A percentile compares a stretch with the other conserved stretches of the same genome.
These are phyloP conservation scores for Hansenula lynferdii DNA, from an alignment of 1,139 yeast genomes.

Conservation along the genomic window DNA sequence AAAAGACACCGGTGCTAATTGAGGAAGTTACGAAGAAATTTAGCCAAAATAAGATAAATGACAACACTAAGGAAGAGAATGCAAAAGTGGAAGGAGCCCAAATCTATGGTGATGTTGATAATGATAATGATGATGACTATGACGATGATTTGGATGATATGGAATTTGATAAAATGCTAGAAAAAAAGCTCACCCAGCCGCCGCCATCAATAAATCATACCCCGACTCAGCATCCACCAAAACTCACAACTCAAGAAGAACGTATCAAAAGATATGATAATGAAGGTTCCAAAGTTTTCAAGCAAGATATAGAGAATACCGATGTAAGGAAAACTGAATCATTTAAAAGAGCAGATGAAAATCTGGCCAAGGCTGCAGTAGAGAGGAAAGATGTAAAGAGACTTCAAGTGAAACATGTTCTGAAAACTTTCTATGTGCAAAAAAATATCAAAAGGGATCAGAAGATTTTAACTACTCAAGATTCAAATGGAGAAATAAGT, in stretches of 20 bases:
- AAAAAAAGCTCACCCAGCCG: not conserved
- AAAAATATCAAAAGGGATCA: slow-evolving; percentile 35
- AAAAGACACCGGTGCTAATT: too few relatives aligned
- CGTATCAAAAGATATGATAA: slow-evolving; percentile 21
- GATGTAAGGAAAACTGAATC: slow-evolving; percentile 19
- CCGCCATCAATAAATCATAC: slow-evolving; percentile 1
- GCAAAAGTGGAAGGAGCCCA: too few relatives aligned
- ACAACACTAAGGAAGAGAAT: too few relatives aligned
- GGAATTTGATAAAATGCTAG: slow-evolving; percentile 4
- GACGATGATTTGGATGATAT: slow-evolving; percentile 4
- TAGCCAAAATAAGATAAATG: too few relatives aligned
- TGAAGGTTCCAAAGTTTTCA: slow-evolving; percentile 27
- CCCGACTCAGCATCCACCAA: not conserved
- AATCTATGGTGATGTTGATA: too few relatives aligned
- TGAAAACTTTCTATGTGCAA: slow-evolving; percentile 30
- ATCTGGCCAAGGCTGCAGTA: slow-evolving; percentile 41
- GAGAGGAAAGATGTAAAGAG: slow-evolving; percentile 44
- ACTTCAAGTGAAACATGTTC: slow-evolving; percentile 39
- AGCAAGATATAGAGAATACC: slow-evolving; percentile 26
- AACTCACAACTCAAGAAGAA: slow-evolving; percentile 17
- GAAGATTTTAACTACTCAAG: slow-evolving; percentile 43
- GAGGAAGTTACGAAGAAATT: too few relatives aligned
- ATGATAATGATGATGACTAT: slow-evolving; percentile 2
- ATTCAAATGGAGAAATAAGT: slow-evolving; percentile 27
- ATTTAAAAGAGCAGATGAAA: slow-evolving; percentile 15